A percentile compares a stretch with the other conserved stretches of the same genome.
Evolutionary conservation across 495 filamentous ascomycete species (phyloP).

Genomic region (Podospora comata): DNA sequence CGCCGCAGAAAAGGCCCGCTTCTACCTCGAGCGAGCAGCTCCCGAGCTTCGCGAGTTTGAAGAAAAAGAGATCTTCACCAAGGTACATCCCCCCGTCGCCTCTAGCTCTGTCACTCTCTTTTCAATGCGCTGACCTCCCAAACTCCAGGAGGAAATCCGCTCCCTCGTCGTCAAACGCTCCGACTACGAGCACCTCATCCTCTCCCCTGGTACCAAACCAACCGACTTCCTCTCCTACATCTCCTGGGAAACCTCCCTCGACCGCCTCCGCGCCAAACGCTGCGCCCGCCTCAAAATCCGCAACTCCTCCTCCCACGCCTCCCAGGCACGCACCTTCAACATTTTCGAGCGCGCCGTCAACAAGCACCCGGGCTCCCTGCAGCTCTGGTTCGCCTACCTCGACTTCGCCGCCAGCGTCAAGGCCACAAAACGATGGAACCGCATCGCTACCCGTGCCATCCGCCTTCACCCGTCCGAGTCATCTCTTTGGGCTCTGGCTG

Average conservation of each 20-base stretch:
- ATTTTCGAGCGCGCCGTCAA: slow-evolving; percentile 83
- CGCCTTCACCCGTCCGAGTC: slow-evolving; percentile 80
- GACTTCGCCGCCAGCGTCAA: slow-evolving; percentile 73
- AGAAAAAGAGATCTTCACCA: slow-evolving; percentile 81
- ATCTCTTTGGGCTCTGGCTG: slow-evolving; percentile 85
- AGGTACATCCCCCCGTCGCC: slow-evolving; percentile 44
- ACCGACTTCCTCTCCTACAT: slow-evolving; percentile 82
- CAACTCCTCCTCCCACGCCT: slow-evolving; percentile 54
- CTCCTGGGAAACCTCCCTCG: slow-evolving; percentile 87
- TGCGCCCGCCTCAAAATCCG: slow-evolving; percentile 75
- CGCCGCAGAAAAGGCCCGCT: slow-evolving; percentile 89
- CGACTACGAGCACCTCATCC: slow-evolving; percentile 87
- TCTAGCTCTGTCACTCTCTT: background rate
- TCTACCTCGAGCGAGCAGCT: slow-evolving; percentile 85
- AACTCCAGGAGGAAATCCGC: slow-evolving; percentile 71
- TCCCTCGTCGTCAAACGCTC: slow-evolving; percentile 84
- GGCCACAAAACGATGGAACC: slow-evolving; percentile 73
- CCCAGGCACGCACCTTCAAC: slow-evolving; percentile 79
- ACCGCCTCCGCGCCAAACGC: slow-evolving; percentile 74
- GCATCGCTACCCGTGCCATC: slow-evolving; percentile 71
- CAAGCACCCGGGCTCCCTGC: slow-evolving; percentile 78
- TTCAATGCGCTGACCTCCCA: background rate
- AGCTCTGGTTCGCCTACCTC: slow-evolving; percentile 90
- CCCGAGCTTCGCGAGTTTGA: slow-evolving; percentile 87
- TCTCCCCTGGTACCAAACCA: slow-evolving; percentile 70